A percentile compares a stretch with the other conserved stretches of the same genome.
Evolutionary conservation across 768 basidiomycete species (phyloP).

Genomic region (Naganishia vaughanmartiniae): DNA sequence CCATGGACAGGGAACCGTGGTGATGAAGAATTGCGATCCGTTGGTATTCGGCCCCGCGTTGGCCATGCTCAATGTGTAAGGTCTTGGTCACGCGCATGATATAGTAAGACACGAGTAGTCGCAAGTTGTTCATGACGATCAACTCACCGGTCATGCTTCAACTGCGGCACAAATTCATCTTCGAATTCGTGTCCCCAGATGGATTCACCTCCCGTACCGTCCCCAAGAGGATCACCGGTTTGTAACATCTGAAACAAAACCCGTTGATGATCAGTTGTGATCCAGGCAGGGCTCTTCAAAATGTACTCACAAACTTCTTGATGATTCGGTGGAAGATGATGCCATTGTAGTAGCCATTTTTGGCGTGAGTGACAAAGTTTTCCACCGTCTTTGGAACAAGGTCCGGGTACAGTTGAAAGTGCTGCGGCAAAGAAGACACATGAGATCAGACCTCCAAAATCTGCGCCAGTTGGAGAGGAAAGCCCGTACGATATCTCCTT

Average conservation of each 20-base stretch:
- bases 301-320: constrained; percentile 69
- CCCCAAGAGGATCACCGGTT: constrained; percentile 90
- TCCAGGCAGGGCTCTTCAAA: not conserved
- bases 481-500: constrained; percentile 71
- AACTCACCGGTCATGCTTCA: constrained; percentile 80
- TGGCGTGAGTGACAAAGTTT: constrained; percentile 90
- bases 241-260: constrained; percentile 70
- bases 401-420: constrained; percentile 66
- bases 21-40: constrained; percentile 97
- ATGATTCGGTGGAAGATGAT: constrained; percentile 97
- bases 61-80: constrained; percentile 88
- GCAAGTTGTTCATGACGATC: not conserved
- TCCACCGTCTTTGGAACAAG: constrained; percentile 93
- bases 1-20: constrained; percentile 90
- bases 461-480: constrained; percentile 59
- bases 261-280: not conserved
- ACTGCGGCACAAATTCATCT: constrained; percentile 84
- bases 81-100: constrained; percentile 58
- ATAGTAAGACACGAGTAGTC: not conserved
- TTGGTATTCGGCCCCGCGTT: constrained; percentile 74
- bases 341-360: constrained; percentile 86
- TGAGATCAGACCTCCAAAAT: not conserved
- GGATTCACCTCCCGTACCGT: constrained; percentile 85
- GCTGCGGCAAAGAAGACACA: constrained; percentile 28
- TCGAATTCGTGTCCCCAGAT: constrained; percentile 90